A percentile compares a stretch with the other conserved stretches of the same genome.
Evolutionary conservation across 495 filamentous ascomycete genomes (phyloP).

Genomic region (Neurospora pannonica): DNA sequence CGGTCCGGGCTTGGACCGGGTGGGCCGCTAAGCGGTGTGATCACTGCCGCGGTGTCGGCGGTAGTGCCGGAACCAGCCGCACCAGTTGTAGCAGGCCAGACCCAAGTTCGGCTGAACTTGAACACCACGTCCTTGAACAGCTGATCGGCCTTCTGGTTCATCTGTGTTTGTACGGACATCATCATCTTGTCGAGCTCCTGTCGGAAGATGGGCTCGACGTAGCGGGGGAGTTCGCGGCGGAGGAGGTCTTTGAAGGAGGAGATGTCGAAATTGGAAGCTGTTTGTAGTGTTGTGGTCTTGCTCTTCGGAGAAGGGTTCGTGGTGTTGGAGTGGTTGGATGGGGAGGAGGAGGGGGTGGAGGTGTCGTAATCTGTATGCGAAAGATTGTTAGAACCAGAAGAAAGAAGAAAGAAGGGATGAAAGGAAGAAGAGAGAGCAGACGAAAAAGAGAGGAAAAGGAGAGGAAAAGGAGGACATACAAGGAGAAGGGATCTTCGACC

Average conservation of each 20-base stretch:
- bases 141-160: slow-evolving; percentile 10
- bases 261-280: neutral
- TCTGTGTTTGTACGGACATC: slow-evolving; percentile 6
- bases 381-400: neutral
- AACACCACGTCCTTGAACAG: slow-evolving; percentile 10
- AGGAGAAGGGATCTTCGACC: neutral
- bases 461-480: neutral
- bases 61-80: neutral
- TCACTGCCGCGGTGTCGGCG: neutral
- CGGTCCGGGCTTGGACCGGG: neutral
- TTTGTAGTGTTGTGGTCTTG: neutral
- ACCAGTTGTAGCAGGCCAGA: neutral
- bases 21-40: neutral
- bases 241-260: slow-evolving; percentile 8
- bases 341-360: neutral
- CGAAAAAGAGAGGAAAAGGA: neutral
- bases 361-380: neutral
- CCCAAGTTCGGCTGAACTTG: slow-evolving; percentile 9
- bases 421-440: neutral
- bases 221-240: slow-evolving; percentile 9
- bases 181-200: slow-evolving; percentile 16
- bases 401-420: neutral
- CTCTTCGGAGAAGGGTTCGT: neutral
- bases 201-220: slow-evolving; percentile 11
- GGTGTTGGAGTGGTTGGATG: neutral